Evolutionary conservation across 805 yeast species (phyloP).

Genomic region (Lachancea meyersii): DNA sequence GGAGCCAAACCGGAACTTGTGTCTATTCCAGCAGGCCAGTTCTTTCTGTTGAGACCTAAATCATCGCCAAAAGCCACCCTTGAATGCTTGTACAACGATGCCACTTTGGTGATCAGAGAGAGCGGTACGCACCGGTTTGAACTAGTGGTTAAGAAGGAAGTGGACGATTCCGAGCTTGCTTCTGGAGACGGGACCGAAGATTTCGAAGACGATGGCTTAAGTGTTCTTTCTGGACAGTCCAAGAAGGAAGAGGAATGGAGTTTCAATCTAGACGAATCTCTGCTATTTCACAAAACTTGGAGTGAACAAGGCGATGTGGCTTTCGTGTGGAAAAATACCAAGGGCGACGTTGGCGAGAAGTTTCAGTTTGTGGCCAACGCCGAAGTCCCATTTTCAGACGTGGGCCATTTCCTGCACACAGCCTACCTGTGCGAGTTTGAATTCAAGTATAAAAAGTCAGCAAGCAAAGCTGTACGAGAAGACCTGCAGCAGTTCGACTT

Average conservation of each 20-base stretch:
- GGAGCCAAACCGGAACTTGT: constrained; percentile 55
- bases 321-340: constrained; percentile 73
- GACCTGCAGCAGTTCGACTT: constrained; percentile 43
- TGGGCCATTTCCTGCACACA: constrained; percentile 56
- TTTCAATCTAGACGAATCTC: constrained; percentile 56
- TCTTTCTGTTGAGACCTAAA: constrained; percentile 66
- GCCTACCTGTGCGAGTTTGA: constrained; percentile 70
- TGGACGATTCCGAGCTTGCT: constrained; percentile 56
- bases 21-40: constrained; percentile 71
- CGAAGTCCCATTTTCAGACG: constrained; percentile 43
- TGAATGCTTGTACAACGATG: constrained; percentile 79
- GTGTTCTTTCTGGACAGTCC: constrained; percentile 29
- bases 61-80: constrained; percentile 80
- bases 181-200: constrained; percentile 48
- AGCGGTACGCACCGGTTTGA: constrained; percentile 65
- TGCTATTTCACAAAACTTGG: constrained; percentile 49
- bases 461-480: constrained; percentile 38
- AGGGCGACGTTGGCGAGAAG: constrained; percentile 81
- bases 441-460: constrained; percentile 55
- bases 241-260: constrained; percentile 58
- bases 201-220: constrained; percentile 34
- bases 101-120: constrained; percentile 63
- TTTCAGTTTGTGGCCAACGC: constrained; percentile 74
- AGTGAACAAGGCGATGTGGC: constrained; percentile 49
- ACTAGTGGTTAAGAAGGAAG: constrained; percentile 60